Evolutionary conservation across 108 stramenopile species (phyloP).

Genomic region (Cylindrotheca closterium): DNA sequence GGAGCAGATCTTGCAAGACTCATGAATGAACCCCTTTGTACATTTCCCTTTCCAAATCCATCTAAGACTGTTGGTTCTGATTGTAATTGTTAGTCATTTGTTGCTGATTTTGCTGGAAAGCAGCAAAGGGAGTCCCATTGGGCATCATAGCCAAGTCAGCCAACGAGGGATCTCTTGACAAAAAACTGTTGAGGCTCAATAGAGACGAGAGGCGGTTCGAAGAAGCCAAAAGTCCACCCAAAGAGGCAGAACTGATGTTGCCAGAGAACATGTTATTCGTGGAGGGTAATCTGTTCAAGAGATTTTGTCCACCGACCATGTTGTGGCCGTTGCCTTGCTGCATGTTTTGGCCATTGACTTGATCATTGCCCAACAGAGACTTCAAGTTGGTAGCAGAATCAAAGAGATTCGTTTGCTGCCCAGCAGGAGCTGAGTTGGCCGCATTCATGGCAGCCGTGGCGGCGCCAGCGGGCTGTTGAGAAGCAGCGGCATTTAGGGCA

Average conservation of each 20-base stretch:
- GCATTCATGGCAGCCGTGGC: conserved; percentile 23
- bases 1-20: too few relatives aligned
- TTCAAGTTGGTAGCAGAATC: conserved; percentile 51
- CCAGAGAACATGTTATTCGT: conserved; percentile 41
- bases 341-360: conserved; percentile 1
- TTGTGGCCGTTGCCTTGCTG: not conserved
- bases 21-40: too few relatives aligned
- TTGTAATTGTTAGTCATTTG: conserved; percentile 12
- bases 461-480: conserved; percentile 36
- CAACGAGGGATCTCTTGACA: conserved; percentile 51
- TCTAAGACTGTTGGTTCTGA: too few relatives aligned
- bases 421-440: conserved; percentile 13
- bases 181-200: conserved; percentile 50
- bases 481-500: conserved; percentile 41
- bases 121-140: conserved; percentile 32
- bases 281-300: conserved; percentile 42
- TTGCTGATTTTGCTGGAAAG: conserved; percentile 32
- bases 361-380: conserved; percentile 41
- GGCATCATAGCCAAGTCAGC: conserved; percentile 51
- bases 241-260: conserved; percentile 37
- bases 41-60: too few relatives aligned
- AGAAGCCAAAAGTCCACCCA: conserved; percentile 47
- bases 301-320: not conserved
- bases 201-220: conserved; percentile 56
- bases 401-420: conserved; percentile 45